phyloP scores from a whole-genome alignment of 1,284 basidiomycete species.

The Anthracocystis panici-leucophaei region DNA sequence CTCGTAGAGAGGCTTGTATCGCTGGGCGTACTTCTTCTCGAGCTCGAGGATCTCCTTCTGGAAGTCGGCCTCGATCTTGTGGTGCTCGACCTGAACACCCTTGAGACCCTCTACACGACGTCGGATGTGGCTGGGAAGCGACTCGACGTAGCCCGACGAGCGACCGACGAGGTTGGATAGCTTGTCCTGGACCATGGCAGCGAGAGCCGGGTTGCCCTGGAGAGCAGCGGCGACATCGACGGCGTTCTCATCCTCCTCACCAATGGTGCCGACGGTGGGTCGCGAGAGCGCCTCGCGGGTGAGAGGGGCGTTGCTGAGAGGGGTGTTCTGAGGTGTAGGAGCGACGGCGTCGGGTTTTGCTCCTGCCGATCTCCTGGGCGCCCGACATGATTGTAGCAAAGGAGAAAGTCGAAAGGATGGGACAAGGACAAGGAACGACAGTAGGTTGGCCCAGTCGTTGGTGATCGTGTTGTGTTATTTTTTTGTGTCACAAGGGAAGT shows the following conservation, averaged over 20 bases:
- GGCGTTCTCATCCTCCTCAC: slow-evolving; percentile 65
- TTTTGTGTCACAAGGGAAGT: too few species aligned
- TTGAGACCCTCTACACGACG: slow-evolving; percentile 90
- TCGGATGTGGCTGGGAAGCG: slow-evolving; percentile 84
- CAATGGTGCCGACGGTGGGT: slow-evolving; percentile 71
- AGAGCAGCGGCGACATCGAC: slow-evolving; percentile 56
- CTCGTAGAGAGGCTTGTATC: slow-evolving; percentile 88
- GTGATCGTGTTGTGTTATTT: not conserved
- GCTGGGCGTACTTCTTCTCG: slow-evolving; percentile 94
- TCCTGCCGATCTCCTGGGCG: slow-evolving; percentile 56
- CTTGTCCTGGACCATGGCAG: slow-evolving; percentile 70
- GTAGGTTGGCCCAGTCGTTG: slow-evolving; percentile 1
- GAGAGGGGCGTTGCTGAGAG: slow-evolving; percentile 79
- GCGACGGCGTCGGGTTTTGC: slow-evolving; percentile 71
- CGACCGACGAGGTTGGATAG: slow-evolving; percentile 80
- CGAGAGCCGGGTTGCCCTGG: slow-evolving; percentile 68
- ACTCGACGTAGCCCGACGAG: slow-evolving; percentile 88
- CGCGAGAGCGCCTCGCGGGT: slow-evolving; percentile 76
- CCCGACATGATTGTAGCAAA: slow-evolving; percentile 39
- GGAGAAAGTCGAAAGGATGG: not conserved
- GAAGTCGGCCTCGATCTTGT: slow-evolving; percentile 92
- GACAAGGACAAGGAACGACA: not conserved
- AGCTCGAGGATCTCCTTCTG: slow-evolving; percentile 95
- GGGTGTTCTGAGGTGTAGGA: slow-evolving; percentile 85
- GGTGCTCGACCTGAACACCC: slow-evolving; percentile 92